Base-by-base conservation (phyloP, 768 basidiomycete species). In the Grammothele lineata region DNA sequence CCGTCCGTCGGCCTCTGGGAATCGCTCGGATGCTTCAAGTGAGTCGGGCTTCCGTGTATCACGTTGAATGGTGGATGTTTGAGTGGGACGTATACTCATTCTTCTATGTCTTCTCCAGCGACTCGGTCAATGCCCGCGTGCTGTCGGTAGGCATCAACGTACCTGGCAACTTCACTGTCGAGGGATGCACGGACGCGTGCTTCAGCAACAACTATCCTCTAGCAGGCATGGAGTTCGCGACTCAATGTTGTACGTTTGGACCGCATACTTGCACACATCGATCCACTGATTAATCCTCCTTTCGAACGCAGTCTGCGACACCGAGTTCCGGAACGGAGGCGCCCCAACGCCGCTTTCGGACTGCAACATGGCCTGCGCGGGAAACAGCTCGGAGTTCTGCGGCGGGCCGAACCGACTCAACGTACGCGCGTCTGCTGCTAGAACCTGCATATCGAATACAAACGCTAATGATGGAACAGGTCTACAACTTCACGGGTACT, bases 1-100 rank as follows among this genome's bases (percentile, higher is more conserved):
- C 67, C 74, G 4, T 75, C 62, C 39, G 73, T 83, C 24, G 85
- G 83, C 4, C 67, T 74, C 23, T 89, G 87, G 86, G 60, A 66
- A 5, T 82, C 79, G 0, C 72, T 88, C 24, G 87, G 87, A n/a
- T 90, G 87, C 61, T 87, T 77, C 67, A 82, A 68, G 86, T 84
- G 56, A 49, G 71, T 57, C 21, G 5, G 15, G 4, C 4, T 5
- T 11, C 23, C n/a, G 1, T 33, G 17, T 10, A 22, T 30, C 21
- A 21, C 21, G 34, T 3, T 32, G 3, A 12, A 15, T 1, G n/a
- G 22, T 45, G 44, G 34, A 46, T 8, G 22, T n/a, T 26, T 49
- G 9, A n/a, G n/a, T n/a, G n/a, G n/a, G n/a, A n/a, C n/a, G n/a
- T n/a, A n/a, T n/a, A 15, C 30, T 32, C 15, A 32, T 32, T 15